Base-by-base conservation (phyloP, 495 filamentous ascomycete species). In the Massariosphaeria phaeospora region DNA sequence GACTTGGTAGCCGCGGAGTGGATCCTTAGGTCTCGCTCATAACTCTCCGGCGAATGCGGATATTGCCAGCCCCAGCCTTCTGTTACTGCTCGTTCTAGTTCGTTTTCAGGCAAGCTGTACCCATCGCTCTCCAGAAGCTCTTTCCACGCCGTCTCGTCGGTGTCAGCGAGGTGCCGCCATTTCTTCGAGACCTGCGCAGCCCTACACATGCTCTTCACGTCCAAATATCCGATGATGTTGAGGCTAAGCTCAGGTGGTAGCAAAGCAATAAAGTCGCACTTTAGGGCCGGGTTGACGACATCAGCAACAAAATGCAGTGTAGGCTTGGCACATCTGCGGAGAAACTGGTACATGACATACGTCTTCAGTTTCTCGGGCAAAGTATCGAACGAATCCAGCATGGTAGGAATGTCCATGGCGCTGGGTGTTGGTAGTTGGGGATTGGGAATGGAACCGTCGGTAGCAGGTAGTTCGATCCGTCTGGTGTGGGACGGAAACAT, bases 51-150 rank as follows among this genome's bases (percentile, higher is more conserved):
- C 5, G 83, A 88, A 46, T 81, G 80, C 1, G 90, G 88, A 68
- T 88, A 84, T 66, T 97, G 93, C 88, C 91, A 99, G n/a, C 91
- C 93, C 93, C 93, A 99, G n/a, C 93, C 93, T 72, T 97, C 86
- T 25, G 75, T 79, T 47, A 97, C 86, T 12, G 93, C 91, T 55
- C 83, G 80, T 47, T 91, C 81, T 15, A 99, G 73, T 65, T 99
- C 93, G 11, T 88, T 88, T 1, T 85, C 79, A 13, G 88, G 84
- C 13, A 97, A 73, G 11, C 70, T 66, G 69, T 86, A 95, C 0
- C 87, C 88, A 69, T 96, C 89, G 10, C 74, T 74, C 52, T 95
- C 89, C 55, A 99, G 84, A 0, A 95, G 75, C 51, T 91, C 86
- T 70, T 95, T 96, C 93, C 93, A 99, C 6, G 88, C 86, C 30